Evolutionary conservation across 2,329 filamentous ascomycete species (phyloP).

Genomic region (Penicillium glabrum): DNA sequence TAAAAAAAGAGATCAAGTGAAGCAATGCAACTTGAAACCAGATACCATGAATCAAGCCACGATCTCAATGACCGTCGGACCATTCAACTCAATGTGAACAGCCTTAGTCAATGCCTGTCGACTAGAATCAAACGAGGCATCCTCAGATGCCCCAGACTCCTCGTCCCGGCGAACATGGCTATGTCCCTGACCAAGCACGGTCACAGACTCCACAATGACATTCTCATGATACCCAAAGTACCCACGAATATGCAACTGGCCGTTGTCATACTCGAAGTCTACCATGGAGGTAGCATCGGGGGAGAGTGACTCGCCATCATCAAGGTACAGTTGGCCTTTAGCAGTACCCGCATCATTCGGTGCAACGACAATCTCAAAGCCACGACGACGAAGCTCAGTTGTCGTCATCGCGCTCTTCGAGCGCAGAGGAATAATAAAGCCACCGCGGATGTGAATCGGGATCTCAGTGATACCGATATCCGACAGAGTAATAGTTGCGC

Average conservation of each 20-base stretch:
- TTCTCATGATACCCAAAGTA: conserved; percentile 26
- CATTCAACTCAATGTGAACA: conserved; percentile 23
- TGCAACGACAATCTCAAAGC: conserved; percentile 72
- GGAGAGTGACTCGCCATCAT: conserved; percentile 70
- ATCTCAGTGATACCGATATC: conserved; percentile 55
- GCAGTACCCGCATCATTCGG: conserved; percentile 64
- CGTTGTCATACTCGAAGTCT: conserved; percentile 58
- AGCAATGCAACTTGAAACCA: not conserved
- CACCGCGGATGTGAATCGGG: conserved; percentile 63
- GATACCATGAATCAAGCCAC: not conserved
- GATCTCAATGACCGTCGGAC: conserved; percentile 12
- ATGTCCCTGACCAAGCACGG: conserved; percentile 28
- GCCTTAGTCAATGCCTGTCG: conserved; percentile 25
- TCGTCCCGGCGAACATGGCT: conserved; percentile 5
- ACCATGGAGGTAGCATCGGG: conserved; percentile 59
- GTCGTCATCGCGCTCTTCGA: conserved; percentile 58
- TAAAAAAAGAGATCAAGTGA: not conserved
- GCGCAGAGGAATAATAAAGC: conserved; percentile 60
- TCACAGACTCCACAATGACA: conserved; percentile 35
- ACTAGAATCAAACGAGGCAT: conserved; percentile 11
- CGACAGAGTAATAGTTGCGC: conserved; percentile 43
- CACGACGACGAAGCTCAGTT: conserved; percentile 58
- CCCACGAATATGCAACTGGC: conserved; percentile 37
- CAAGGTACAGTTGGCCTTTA: conserved; percentile 68
- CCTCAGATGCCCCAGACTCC: not conserved